phyloP scores from a whole-genome alignment of 2,329 filamentous ascomycete genomes.

The Fonsecaea pedrosoi region DNA sequence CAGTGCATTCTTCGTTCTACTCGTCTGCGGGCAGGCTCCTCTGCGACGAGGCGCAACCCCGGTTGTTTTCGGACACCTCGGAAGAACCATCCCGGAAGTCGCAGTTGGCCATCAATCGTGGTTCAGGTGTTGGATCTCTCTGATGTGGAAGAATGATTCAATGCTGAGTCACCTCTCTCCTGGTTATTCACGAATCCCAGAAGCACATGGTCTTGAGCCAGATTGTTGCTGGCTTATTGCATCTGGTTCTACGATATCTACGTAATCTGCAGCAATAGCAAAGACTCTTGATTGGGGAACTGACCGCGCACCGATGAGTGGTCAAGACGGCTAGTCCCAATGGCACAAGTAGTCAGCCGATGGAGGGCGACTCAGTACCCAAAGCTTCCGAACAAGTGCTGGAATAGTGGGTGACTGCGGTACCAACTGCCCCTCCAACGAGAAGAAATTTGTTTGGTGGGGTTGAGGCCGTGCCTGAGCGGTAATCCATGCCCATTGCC shows the following conservation, averaged over 20 bases:
- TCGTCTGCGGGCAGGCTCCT: neutral
- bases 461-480: conserved; percentile 13
- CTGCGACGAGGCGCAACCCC: neutral
- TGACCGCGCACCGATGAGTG: conserved; percentile 31
- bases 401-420: neutral
- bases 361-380: conserved; percentile 29
- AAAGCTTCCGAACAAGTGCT: conserved; percentile 9
- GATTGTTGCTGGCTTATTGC: conserved; percentile 24
- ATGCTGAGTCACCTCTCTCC: conserved; percentile 25
- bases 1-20: neutral
- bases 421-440: conserved; percentile 32
- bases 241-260: neutral
- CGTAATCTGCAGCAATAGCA: conserved; percentile 10
- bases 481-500: conserved; percentile 5
- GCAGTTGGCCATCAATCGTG: conserved; percentile 5
- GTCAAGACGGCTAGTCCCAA: conserved; percentile 10
- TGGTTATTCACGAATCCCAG: conserved; percentile 27
- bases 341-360: conserved; percentile 23
- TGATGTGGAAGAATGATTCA: neutral
- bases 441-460: conserved; percentile 32
- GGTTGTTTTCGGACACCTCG: conserved; percentile 27
- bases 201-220: conserved; percentile 28
- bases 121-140: neutral
- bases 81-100: conserved; percentile 3
- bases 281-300: conserved; percentile 28